phyloP scores from a whole-genome alignment of 2,329 filamentous ascomycete species.

The Scedosporium apiospermum region DNA sequence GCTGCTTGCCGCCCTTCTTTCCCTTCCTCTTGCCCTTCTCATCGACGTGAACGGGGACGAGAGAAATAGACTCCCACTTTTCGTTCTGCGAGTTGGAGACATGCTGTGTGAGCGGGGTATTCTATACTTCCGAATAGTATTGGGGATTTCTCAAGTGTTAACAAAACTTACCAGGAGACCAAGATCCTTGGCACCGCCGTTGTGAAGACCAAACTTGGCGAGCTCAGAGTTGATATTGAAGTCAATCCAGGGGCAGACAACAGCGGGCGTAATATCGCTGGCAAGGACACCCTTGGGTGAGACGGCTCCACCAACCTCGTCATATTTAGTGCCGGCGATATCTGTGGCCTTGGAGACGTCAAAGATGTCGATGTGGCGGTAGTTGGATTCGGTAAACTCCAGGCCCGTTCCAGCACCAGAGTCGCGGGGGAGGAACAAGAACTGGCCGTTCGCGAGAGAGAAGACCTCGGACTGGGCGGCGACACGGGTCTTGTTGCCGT shows the following conservation, averaged over 20 bases:
- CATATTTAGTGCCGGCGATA: slow-evolving; percentile 21
- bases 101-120: slow-evolving; percentile 37
- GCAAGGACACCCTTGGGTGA: background rate
- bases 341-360: slow-evolving; percentile 54
- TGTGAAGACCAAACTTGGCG: slow-evolving; percentile 38
- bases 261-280: slow-evolving; percentile 43
- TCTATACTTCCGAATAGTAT: slow-evolving; percentile 50
- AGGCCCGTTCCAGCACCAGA: slow-evolving; percentile 49
- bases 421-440: slow-evolving; percentile 59
- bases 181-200: slow-evolving; percentile 20
- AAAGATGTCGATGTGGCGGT: slow-evolving; percentile 62
- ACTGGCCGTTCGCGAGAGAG: slow-evolving; percentile 51
- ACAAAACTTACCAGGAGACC: background rate
- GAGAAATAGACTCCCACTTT: slow-evolving; percentile 65
- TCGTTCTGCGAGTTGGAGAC: slow-evolving; percentile 33
- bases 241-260: slow-evolving; percentile 58
- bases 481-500: slow-evolving; percentile 32
- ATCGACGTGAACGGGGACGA: slow-evolving; percentile 44
- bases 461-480: slow-evolving; percentile 63
- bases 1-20: slow-evolving; percentile 10
- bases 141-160: slow-evolving; percentile 35
- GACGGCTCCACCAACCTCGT: background rate
- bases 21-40: slow-evolving; percentile 12
- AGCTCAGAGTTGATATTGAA: slow-evolving; percentile 59
- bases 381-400: slow-evolving; percentile 41